A percentile compares a stretch with the other conserved stretches of the same genome.
These are phyloP conservation scores for Colletotrichum brevisporum DNA, from an alignment of 2,329 filamentous ascomycete species.

Conservation along the genomic window DNA sequence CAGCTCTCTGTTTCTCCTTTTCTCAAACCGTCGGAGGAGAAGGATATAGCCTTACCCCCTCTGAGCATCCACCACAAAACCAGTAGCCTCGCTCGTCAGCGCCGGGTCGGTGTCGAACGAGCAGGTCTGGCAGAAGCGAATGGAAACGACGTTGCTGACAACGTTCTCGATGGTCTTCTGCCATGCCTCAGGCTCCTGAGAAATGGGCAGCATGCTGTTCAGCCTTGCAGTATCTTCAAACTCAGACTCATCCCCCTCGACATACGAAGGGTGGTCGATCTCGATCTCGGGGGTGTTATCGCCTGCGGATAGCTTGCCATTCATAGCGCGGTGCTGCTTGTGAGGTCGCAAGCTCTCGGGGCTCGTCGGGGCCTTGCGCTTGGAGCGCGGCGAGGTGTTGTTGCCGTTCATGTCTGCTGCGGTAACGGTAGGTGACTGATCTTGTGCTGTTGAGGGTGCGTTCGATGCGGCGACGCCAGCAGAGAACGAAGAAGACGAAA, in stretches of 20 bases:
- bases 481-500: slow-evolving; percentile 10
- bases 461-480: slow-evolving; percentile 11
- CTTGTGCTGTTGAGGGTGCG: slow-evolving; percentile 8
- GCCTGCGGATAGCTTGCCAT: slow-evolving; percentile 64
- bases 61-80: slow-evolving; percentile 96
- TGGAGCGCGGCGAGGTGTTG: slow-evolving; percentile 58
- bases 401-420: slow-evolving; percentile 59
- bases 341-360: slow-evolving; percentile 55
- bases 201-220: slow-evolving; percentile 37
- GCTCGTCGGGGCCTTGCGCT: slow-evolving; percentile 66
- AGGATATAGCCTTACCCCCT: slow-evolving; percentile 72
- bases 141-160: slow-evolving; percentile 96
- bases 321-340: slow-evolving; percentile 60
- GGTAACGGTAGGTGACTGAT: slow-evolving; percentile 9
- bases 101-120: slow-evolving; percentile 98
- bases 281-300: slow-evolving; percentile 63
- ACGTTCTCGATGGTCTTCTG: slow-evolving; percentile 95
- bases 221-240: slow-evolving; percentile 53
- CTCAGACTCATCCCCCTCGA: slow-evolving; percentile 58
- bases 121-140: slow-evolving; percentile 97
- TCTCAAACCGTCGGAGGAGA: neutral
- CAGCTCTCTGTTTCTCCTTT: neutral
- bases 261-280: slow-evolving; percentile 44
- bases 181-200: slow-evolving; percentile 74
- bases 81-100: slow-evolving; percentile 94